Percentiles rank a stretch among this genome's conserved stretches.
These are phyloP conservation scores for Puccinia brachypodii DNA, from an alignment of 1,284 basidiomycete species.

Conservation along the genomic window DNA sequence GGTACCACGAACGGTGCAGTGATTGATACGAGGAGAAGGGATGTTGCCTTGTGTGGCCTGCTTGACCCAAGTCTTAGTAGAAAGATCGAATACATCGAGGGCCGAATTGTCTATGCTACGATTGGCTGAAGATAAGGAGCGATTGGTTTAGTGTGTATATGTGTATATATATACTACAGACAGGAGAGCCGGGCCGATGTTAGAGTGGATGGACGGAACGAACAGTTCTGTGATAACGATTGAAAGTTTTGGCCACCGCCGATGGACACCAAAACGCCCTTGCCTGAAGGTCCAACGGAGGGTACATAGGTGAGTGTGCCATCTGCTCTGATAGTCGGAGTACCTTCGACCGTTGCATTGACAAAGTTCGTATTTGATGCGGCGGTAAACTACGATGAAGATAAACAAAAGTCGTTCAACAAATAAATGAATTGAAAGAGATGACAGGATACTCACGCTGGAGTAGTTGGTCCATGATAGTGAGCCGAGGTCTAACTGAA, in stretches of 20 bases:
- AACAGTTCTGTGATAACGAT: slow-evolving; percentile 32
- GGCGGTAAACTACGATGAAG: slow-evolving; percentile 37
- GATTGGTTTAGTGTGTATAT: not conserved
- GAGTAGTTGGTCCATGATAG: slow-evolving; percentile 39
- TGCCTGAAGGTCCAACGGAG: slow-evolving; percentile 49
- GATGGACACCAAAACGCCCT: slow-evolving; percentile 53
- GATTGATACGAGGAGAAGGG: slow-evolving; percentile 51
- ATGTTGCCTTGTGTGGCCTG: slow-evolving; percentile 52
- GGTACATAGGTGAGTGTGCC: slow-evolving; percentile 53
- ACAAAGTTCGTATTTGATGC: slow-evolving; percentile 49
- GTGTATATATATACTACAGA: not conserved
- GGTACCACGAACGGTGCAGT: slow-evolving; percentile 52
- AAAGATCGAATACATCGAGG: slow-evolving; percentile 54
- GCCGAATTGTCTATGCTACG: slow-evolving; percentile 52
- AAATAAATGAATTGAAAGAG: slow-evolving; percentile 39
- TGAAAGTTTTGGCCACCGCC: slow-evolving; percentile 52
- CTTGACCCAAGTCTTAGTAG: slow-evolving; percentile 52
- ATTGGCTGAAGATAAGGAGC: slow-evolving; percentile 5
- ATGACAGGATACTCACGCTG: slow-evolving; percentile 47
- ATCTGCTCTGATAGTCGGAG: slow-evolving; percentile 53
- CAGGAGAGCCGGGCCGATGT: not conserved
- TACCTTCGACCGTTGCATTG: slow-evolving; percentile 50
- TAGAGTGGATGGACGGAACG: not conserved
- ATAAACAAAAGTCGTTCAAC: not conserved
- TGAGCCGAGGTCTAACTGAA: slow-evolving; percentile 32